Conservation (phyloP, 2,329 filamentous ascomycete species). For the Diaporthe vexans region DNA sequence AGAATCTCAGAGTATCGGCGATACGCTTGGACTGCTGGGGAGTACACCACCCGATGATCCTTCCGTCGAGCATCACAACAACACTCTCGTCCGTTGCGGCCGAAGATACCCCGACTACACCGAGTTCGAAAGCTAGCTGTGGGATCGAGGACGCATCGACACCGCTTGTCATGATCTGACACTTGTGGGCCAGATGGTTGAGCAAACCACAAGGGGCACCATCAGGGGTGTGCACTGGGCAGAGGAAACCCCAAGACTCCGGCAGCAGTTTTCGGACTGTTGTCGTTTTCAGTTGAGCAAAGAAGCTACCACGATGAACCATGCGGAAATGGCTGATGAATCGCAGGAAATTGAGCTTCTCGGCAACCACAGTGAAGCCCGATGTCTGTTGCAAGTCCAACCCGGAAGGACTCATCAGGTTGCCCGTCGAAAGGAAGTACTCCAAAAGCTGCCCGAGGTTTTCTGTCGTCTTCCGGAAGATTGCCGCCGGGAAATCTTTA, state of each 20-base stretch:
- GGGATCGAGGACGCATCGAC: slow-evolving; percentile 83
- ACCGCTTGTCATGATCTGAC: slow-evolving; percentile 83
- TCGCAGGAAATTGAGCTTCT: slow-evolving; percentile 98
- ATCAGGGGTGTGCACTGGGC: slow-evolving; percentile 97
- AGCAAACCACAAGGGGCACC: slow-evolving; percentile 93
- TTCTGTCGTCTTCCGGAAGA: slow-evolving; percentile 87
- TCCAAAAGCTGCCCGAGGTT: slow-evolving; percentile 89
- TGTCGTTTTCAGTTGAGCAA: slow-evolving; percentile 96
- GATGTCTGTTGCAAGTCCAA: slow-evolving; percentile 95
- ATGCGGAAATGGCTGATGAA: slow-evolving; percentile 99
- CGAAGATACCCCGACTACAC: slow-evolving; percentile 81
- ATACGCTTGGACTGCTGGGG: slow-evolving; percentile 86
- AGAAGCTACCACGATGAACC: slow-evolving; percentile 99
- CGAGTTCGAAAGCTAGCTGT: slow-evolving; percentile 81
- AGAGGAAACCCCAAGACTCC: slow-evolving; percentile 98
- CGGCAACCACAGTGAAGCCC: slow-evolving; percentile 95
- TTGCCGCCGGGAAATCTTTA: slow-evolving; percentile 82
- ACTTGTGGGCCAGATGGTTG: slow-evolving; percentile 96
- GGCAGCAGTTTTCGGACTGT: slow-evolving; percentile 95
- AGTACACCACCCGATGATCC: slow-evolving; percentile 90
- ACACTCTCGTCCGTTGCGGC: slow-evolving; percentile 87
- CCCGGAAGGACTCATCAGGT: slow-evolving; percentile 90
- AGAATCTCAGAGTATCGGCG: slow-evolving; percentile 88
- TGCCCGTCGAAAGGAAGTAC: slow-evolving; percentile 97
- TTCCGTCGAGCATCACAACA: slow-evolving; percentile 90